These are phyloP conservation scores for Linum lewisii DNA, from an alignment of 345 rosid genomes.

Conservation along the genomic window DNA sequence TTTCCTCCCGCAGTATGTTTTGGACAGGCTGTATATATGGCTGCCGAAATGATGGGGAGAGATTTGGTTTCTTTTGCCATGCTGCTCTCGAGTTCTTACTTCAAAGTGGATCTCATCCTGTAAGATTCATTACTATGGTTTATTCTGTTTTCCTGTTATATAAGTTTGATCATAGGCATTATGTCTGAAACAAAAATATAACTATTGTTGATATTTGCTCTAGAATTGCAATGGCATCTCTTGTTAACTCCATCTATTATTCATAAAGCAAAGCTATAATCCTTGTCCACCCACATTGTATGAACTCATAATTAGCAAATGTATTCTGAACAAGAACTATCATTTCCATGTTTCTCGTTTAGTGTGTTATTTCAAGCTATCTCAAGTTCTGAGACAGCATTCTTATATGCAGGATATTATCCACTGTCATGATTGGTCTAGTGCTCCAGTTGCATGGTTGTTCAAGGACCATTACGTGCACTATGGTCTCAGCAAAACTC, in stretches of 20 bases:
- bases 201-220: too few species aligned
- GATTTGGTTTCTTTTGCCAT: constrained; percentile 89
- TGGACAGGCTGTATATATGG: constrained; percentile 69
- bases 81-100: constrained; percentile 89
- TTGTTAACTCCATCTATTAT: too few species aligned
- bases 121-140: constrained; percentile 24
- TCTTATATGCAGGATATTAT: constrained; percentile 65
- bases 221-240: too few species aligned
- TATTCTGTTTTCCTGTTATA: too few species aligned
- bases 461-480: constrained; percentile 72
- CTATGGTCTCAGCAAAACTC: constrained; percentile 70
- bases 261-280: too few species aligned
- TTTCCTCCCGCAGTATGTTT: constrained; percentile 43
- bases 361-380: too few species aligned
- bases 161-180: not conserved
- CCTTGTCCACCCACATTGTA: too few species aligned
- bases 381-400: not conserved
- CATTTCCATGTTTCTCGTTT: too few species aligned
- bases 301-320: too few species aligned
- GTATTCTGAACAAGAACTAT: too few species aligned
- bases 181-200: not conserved
- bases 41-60: constrained; percentile 62
- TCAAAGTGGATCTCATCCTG: constrained; percentile 83
- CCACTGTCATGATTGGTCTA: constrained; percentile 98
- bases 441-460: constrained; percentile 83